These are phyloP conservation scores for Volutella citrinella DNA, from an alignment of 2,329 filamentous ascomycete genomes.

Conservation along the genomic window DNA sequence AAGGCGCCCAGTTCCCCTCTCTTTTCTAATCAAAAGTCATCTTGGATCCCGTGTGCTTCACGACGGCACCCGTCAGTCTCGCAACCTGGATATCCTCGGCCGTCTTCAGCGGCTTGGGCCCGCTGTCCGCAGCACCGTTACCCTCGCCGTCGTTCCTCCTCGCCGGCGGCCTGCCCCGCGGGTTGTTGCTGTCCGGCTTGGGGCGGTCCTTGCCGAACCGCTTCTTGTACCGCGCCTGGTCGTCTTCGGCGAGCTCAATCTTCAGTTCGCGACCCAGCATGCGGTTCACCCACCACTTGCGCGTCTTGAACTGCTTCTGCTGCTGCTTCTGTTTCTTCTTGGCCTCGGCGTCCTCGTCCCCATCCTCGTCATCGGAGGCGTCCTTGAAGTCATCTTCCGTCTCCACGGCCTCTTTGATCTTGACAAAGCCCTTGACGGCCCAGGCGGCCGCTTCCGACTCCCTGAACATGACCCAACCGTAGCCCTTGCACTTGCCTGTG, in stretches of 20 bases:
- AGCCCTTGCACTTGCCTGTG: conserved; percentile 96
- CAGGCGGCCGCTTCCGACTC: conserved; percentile 68
- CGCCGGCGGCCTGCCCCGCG: conserved; percentile 35
- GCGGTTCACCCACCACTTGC: conserved; percentile 82
- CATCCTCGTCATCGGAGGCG: conserved; percentile 40
- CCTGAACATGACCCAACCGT: conserved; percentile 90
- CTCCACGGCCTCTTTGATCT: conserved; percentile 63
- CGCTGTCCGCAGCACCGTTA: conserved; percentile 25
- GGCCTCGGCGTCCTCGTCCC: conserved; percentile 42
- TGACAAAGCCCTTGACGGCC: conserved; percentile 74
- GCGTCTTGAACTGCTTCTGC: conserved; percentile 54
- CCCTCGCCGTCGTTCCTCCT: conserved; percentile 20
- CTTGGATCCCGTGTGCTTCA: conserved; percentile 77
- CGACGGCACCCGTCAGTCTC: conserved; percentile 74
- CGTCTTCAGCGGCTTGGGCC: conserved; percentile 38
- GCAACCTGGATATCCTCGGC: conserved; percentile 49
- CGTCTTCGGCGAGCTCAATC: conserved; percentile 91
- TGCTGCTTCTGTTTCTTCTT: conserved; percentile 36
- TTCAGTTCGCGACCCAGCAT: conserved; percentile 77
- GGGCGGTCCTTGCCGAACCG: conserved; percentile 74
- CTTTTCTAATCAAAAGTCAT: conserved; percentile 66
- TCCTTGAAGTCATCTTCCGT: conserved; percentile 60
- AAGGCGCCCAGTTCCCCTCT: conserved; percentile 1
- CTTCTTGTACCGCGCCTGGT: conserved; percentile 87
- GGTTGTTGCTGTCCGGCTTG: conserved; percentile 23